phyloP scores from a whole-genome alignment of 495 filamentous ascomycete species.

The Xylaria nigripes region DNA sequence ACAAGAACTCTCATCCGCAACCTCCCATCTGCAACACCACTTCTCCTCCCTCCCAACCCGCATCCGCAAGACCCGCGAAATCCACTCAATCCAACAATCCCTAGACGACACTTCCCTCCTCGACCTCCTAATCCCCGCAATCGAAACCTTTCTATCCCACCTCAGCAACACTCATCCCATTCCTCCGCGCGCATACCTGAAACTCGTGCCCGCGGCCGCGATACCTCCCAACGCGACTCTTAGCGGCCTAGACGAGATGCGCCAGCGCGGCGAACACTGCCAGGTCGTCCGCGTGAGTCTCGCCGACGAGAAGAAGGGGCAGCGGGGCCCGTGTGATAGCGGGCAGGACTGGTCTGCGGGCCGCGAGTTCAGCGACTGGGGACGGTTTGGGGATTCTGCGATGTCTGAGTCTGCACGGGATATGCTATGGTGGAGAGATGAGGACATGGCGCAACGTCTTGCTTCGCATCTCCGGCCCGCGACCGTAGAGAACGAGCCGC shows the following conservation, averaged over 20 bases:
- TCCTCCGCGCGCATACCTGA: conserved; percentile 27
- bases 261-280: conserved; percentile 30
- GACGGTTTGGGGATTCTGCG: conserved; percentile 26
- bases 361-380: conserved; percentile 33
- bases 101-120: conserved; percentile 26
- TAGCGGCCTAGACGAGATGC: conserved; percentile 29
- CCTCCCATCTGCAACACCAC: conserved; percentile 33
- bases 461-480: conserved; percentile 38
- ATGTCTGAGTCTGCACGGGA: background rate
- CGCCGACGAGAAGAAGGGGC: conserved; percentile 19
- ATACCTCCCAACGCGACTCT: conserved; percentile 27
- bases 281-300: conserved; percentile 26
- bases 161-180: conserved; percentile 15
- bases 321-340: no score
- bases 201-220: conserved; percentile 30
- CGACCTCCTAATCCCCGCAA: conserved; percentile 26
- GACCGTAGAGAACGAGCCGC: conserved; percentile 10
- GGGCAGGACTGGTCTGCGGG: conserved; percentile 17
- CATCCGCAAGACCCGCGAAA: conserved; percentile 28
- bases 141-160: conserved; percentile 33
- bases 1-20: conserved; percentile 7
- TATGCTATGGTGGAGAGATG: conserved; percentile 38
- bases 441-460: conserved; percentile 38
- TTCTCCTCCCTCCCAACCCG: conserved; percentile 31
- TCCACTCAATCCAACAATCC: conserved; percentile 24